Base-by-base conservation (phyloP, 192 early-diverging fungal genomes). In the Coemansia sp. region DNA sequence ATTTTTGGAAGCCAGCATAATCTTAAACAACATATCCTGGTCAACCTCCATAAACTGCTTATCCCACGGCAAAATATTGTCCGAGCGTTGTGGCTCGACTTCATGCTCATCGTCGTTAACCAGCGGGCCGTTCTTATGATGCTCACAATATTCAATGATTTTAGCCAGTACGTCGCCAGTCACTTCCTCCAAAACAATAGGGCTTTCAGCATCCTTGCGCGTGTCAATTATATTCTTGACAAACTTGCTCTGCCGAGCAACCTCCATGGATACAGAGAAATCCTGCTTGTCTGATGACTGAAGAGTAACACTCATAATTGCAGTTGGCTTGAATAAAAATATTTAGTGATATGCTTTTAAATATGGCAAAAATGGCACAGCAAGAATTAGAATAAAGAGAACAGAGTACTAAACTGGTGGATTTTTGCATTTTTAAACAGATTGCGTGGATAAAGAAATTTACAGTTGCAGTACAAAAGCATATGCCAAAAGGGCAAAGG, bases 1-100 rank as follows among this genome's bases (percentile, higher is more conserved):
- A 76, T 93, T 92, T 71, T 94, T 93, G 41, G 93, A 88, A 38
- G 92, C 91, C 55, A 93, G 66, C 63, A 92, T 87, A n/a, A 92
- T 86, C 69, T 92, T 90, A 43, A 91, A 93, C 37, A 94, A 67
- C 68, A 87, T 85, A 57, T 92, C 92, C 67, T 89, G 84, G 77
- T 91, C 89, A 16, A 92, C 87, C 49, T 89, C 84, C 74, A 93
- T 88, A 54, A 86, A 92, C 68, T 86, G 85, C 68, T 86, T 85
- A 57, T 93, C 90, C 90, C 90, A 91, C 38, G 90, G 88, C 45
- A 86, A 85, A 62, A 92, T 92, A 49, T 90, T 89, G 55, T 88
- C 87, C 13, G 84, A 85, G 64, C 88, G 83, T 70, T 82, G 81
- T 29, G 85, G 86, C 32, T 61, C 58, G 38, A 77, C 78, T 23